A percentile compares a stretch with the other conserved stretches of the same genome.
phyloP scores from a whole-genome alignment of 805 yeast genomes.

The Peterozyma toletana region DNA sequence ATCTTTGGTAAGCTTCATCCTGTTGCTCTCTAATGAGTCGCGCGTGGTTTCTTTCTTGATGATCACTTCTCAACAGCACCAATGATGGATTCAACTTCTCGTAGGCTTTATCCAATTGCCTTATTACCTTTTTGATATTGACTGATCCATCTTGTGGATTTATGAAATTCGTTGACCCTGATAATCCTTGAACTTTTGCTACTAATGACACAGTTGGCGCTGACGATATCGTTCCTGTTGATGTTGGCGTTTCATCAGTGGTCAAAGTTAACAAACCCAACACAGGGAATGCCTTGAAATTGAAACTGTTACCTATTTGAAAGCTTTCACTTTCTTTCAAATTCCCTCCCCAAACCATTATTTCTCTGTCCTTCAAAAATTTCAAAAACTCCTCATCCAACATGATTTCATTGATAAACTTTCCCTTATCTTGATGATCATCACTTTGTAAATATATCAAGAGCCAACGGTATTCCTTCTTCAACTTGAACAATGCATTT shows the following conservation, averaged over 20 bases:
- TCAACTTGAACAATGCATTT: conserved; percentile 66
- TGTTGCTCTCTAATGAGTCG: conserved; percentile 62
- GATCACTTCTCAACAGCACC: conserved; percentile 51
- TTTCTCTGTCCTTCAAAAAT: conserved; percentile 39
- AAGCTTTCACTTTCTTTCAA: conserved; percentile 75
- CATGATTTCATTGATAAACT: conserved; percentile 48
- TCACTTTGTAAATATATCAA: conserved; percentile 68
- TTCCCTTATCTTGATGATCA: conserved; percentile 54
- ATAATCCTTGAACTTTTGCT: conserved; percentile 53
- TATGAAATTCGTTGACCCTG: conserved; percentile 28
- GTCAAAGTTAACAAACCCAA: conserved; percentile 70
- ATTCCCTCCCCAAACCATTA: conserved; percentile 84
- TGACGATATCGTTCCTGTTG: conserved; percentile 45
- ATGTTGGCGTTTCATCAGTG: conserved; percentile 44
- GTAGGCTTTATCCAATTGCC: conserved; percentile 26
- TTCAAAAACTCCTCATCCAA: conserved; percentile 41
- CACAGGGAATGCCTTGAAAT: conserved; percentile 74
- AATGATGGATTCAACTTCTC: conserved; percentile 58
- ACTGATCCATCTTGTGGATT: conserved; percentile 14
- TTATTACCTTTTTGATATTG: conserved; percentile 23
- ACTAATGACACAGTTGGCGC: conserved; percentile 55
- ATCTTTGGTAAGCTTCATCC: conserved; percentile 67
- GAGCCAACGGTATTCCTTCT: conserved; percentile 63
- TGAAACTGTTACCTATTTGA: conserved; percentile 71
- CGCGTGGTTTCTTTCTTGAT: conserved; percentile 51